Conservation (phyloP, 805 yeast genomes). For the Brettanomyces custersianus region DNA sequence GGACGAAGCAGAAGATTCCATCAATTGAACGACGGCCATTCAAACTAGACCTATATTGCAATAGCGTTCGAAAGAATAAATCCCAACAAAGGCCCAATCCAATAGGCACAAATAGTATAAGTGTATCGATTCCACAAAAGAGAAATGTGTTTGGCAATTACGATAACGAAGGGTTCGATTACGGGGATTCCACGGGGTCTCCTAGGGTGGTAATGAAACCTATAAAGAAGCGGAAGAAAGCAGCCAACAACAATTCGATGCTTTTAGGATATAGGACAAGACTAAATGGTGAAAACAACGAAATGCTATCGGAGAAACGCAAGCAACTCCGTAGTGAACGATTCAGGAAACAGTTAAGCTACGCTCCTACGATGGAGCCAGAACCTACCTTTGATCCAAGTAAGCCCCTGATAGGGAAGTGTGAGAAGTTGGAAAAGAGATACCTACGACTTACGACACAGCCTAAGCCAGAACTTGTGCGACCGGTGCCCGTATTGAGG, state of each 20-base stretch:
- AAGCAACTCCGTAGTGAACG: conserved; percentile 39
- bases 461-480: conserved; percentile 75
- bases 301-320: conserved; percentile 15
- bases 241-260: background rate
- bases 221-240: background rate
- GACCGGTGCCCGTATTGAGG: conserved; percentile 60
- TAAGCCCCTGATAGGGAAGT: conserved; percentile 46
- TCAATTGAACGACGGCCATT: conserved; percentile 15
- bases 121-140: conserved; percentile 1
- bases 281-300: background rate
- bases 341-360: conserved; percentile 30
- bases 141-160: conserved; percentile 13
- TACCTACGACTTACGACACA: conserved; percentile 84
- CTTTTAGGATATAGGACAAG: background rate
- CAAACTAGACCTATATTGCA: conserved; percentile 14
- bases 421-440: conserved; percentile 60
- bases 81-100: background rate
- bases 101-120: background rate
- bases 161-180: conserved; percentile 9
- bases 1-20: conserved; percentile 47
- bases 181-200: background rate
- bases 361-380: conserved; percentile 9
- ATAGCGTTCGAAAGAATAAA: conserved; percentile 2
- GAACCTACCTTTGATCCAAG: conserved; percentile 6
- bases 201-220: no score